Conservation (phyloP, 75 land plant species). For the Larix kaempferi region DNA sequence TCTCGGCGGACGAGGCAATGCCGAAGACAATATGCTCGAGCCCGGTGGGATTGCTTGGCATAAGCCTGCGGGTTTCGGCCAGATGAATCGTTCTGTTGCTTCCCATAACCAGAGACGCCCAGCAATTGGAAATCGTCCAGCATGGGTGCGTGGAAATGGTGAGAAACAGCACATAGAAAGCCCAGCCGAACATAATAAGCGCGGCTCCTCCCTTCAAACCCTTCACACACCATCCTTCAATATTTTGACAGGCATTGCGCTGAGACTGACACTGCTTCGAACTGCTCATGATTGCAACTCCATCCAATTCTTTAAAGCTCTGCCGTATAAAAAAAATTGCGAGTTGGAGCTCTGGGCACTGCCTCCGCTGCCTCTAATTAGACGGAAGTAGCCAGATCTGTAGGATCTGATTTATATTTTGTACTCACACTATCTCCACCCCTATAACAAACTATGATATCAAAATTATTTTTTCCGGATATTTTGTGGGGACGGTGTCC, state of each 20-base stretch:
- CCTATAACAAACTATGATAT: too few relatives aligned
- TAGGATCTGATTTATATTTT: too few relatives aligned
- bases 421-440: too few relatives aligned
- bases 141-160: constrained; percentile 6
- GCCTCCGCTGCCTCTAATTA: too few relatives aligned
- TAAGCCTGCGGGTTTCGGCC: not conserved
- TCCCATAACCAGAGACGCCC: constrained; percentile 1
- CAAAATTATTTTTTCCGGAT: too few relatives aligned
- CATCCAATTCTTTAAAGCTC: too few relatives aligned
- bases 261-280: too few relatives aligned
- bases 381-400: too few relatives aligned
- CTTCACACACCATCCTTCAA: not conserved
- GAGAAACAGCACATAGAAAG: constrained; percentile 5
- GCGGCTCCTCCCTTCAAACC: not conserved
- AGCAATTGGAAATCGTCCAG: not conserved
- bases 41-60: constrained; percentile 8
- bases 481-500: too few relatives aligned
- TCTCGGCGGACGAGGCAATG: constrained; percentile 52
- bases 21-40: constrained; percentile 61
- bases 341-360: too few relatives aligned
- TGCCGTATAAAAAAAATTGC: too few relatives aligned
- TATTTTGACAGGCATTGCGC: not conserved
- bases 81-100: constrained; percentile 17
- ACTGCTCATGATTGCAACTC: too few relatives aligned
- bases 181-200: not conserved